Conservation (phyloP, 805 yeast genomes). For the Teunomyces lycoperdinae region DNA sequence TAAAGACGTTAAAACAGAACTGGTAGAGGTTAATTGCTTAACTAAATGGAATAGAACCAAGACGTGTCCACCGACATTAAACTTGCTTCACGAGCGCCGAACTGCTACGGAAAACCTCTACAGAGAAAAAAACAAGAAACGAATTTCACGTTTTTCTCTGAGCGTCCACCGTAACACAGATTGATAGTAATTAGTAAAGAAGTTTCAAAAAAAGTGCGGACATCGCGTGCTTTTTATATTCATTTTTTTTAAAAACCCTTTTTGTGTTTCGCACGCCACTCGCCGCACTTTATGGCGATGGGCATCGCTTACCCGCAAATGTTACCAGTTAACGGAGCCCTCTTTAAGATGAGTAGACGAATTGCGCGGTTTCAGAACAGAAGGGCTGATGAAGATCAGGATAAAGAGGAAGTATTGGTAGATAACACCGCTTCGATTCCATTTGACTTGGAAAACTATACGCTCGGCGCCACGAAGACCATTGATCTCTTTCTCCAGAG, state of each 20-base stretch:
- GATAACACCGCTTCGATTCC: constrained; percentile 26
- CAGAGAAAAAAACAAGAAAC: constrained; percentile 19
- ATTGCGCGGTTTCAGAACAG: constrained; percentile 27
- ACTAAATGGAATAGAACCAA: constrained; percentile 12
- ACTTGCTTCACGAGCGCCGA: constrained; percentile 77
- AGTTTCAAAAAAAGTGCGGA: constrained; percentile 6
- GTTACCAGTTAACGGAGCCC: background rate
- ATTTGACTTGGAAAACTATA: constrained; percentile 23
- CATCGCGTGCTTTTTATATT: constrained; percentile 7
- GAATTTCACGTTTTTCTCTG: constrained; percentile 37
- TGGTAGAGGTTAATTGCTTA: constrained; percentile 16
- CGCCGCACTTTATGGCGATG: background rate
- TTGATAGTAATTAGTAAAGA: constrained; percentile 30
- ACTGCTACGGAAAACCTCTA: constrained; percentile 46
- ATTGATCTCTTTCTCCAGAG: constrained; percentile 34
- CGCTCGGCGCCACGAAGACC: constrained; percentile 34
- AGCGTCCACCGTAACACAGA: constrained; percentile 54
- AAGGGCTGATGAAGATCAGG: constrained; percentile 9
- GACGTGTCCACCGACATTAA: constrained; percentile 15
- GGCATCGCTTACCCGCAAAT: constrained; percentile 11
- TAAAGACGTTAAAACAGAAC: constrained; percentile 20
- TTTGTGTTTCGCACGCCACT: no score
- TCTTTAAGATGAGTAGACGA: constrained; percentile 28
- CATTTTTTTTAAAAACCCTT: no score
- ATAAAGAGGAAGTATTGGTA: constrained; percentile 2